Base-by-base conservation (phyloP, 2,329 filamentous ascomycete genomes). In the Aspergillus spinulosporus region DNA sequence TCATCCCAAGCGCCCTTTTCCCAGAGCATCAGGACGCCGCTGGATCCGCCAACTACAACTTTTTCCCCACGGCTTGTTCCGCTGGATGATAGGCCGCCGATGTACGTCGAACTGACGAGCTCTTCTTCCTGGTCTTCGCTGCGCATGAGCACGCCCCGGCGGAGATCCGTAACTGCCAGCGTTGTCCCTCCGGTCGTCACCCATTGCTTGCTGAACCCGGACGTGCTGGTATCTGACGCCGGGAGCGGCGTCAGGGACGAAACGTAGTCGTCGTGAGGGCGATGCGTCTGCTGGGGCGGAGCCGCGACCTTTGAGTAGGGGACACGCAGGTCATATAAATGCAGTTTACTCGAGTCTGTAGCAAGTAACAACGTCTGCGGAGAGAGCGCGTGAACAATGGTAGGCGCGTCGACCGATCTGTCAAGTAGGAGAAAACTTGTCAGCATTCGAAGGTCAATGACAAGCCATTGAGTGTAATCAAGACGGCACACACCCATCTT, bases 41-140 rank as follows among this genome's bases (percentile, higher is more conserved):
- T 88, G 14, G 85, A 87, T 28, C 90, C 90, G 36, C 90, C 88
- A 0, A 92, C 90, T 2, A 94, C 73, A 3, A 94, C 81, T 69
- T 88, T 88, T 66, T 88, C 82, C 4, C 90, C 90, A 46, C 89
- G 88, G 66, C 85, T 87, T 5, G 82, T 81, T 31, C 82, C 83
- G 39, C 75, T 76, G 31, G 87, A 86, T 0, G 89, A 85, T 59
- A 96, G 75, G 0, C 92, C 92, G 0, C 87, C 83, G 14, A 97
- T 85, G 68, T 91, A 90, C 46, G 85, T 80, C 1, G 89, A 88
- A 66, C 88, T 89, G n/a, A 97, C 81, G 57, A 97, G 77, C 74
- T 97, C 91, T 62, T 97, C 92, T 66, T 95, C 94, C 70, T 97
- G 94, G 67, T 97, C 92, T 69, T 97, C 94, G 63, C 91, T 96